phyloP scores from a whole-genome alignment of 106 monocot genomes.

The Acorus gramineus region DNA sequence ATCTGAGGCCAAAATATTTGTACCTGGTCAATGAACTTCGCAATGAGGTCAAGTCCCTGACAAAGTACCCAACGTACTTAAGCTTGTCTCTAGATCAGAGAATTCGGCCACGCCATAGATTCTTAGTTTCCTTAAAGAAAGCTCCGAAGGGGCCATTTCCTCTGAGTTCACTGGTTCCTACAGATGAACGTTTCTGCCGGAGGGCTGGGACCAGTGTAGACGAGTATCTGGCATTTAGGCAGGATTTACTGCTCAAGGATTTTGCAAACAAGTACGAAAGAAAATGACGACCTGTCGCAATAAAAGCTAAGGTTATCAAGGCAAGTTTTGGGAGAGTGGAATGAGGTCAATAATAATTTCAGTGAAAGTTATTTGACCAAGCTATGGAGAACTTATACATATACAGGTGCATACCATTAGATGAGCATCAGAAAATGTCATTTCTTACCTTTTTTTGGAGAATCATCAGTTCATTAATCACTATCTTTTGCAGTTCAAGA shows the following conservation, averaged over 20 bases:
- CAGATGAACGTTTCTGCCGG: slow-evolving; percentile 77
- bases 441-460: no score
- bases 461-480: no score
- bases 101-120: slow-evolving; percentile 81
- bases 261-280: slow-evolving; percentile 64
- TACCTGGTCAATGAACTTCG: slow-evolving; percentile 88
- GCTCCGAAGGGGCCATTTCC: slow-evolving; percentile 97
- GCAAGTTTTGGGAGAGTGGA: neutral
- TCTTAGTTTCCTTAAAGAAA: slow-evolving; percentile 79
- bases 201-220: slow-evolving; percentile 93
- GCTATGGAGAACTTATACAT: no score
- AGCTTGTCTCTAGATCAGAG: slow-evolving; percentile 93
- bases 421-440: no score
- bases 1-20: slow-evolving; percentile 85
- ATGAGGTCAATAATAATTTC: no score
- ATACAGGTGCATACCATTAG: no score
- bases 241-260: slow-evolving; percentile 43
- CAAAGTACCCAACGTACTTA: slow-evolving; percentile 92
- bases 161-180: slow-evolving; percentile 75
- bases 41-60: slow-evolving; percentile 80
- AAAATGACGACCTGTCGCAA: slow-evolving; percentile 17
- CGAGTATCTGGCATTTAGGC: slow-evolving; percentile 63
- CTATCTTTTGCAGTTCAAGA: no score
- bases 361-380: no score
- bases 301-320: neutral